Evolutionary conservation across 176 grass and related monocot genomes (phyloP), one percentile per base, ranked within the genome.

Genomic region (Hsuehochloa calcarea): DNA sequence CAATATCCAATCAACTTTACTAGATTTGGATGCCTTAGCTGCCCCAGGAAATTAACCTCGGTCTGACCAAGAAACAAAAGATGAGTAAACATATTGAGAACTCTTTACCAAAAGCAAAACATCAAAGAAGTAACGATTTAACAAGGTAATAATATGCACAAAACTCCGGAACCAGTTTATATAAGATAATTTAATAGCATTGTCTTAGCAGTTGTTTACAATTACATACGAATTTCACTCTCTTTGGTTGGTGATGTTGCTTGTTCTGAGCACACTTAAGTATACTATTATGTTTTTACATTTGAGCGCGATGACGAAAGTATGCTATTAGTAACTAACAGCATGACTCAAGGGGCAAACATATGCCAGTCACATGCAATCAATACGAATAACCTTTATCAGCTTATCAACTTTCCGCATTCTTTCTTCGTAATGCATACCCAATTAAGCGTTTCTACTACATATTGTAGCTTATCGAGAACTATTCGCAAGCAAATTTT

Each of bases 1-100:
- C 96, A 99, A 83, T 99, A 99, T 70, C 96, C 96, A 19, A 99
- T 96, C 85, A 99, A 94, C 74, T 99, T 99, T 23, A 99, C 96
- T 69, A 99, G 81, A 94, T 99, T 99, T 77, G 91, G 93, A 96
- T 99, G 96, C 88, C 93, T 92, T 72, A 99, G 80, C 54, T 99
- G 96, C 66, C 96, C 96, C 88, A 99, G 85, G 86, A 96, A 99
- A 41, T 91, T 96, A 85, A 99, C 93, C 61, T 99, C 96, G 0
- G 96, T 99, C 96, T 99, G 86, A 22, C 52, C 74, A 91, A 61
- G 78, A 84, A 80, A 77, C 15, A 83, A 16, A 76, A 77, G 10
- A 90, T 66, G 59, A 71, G 29, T 72, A 10, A 59, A 44, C 10
- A 7, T 6, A 79, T 35, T 45, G 3, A 20, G 25, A 65, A 65